A percentile compares a stretch with the other conserved stretches of the same genome.
These are phyloP conservation scores for Xylariaceae sp. DNA, from an alignment of 2,329 filamentous ascomycete genomes.

Conservation along the genomic window DNA sequence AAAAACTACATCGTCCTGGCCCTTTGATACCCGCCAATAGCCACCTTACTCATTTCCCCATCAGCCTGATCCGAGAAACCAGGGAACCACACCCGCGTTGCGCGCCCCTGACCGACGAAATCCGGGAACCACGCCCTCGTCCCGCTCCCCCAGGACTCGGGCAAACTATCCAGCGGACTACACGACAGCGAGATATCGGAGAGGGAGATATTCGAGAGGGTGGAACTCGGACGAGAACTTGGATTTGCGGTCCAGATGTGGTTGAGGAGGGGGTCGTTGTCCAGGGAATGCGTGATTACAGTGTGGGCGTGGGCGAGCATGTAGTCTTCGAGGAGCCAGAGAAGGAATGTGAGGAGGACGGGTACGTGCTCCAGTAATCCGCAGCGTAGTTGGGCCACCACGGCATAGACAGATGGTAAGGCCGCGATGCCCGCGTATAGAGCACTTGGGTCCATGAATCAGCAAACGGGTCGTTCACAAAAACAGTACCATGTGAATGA, in stretches of 20 bases:
- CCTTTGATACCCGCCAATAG: too few species aligned
- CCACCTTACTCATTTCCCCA: not conserved
- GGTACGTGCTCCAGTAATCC: too few species aligned
- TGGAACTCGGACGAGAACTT: conserved; percentile 2
- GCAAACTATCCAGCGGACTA: conserved; percentile 17
- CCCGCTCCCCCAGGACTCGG: conserved; percentile 22
- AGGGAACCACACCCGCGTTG: conserved; percentile 15
- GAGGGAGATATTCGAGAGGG: too few species aligned
- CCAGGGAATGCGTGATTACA: conserved; percentile 1
- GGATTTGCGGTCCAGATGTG: conserved; percentile 9
- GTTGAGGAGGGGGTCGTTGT: conserved; percentile 4
- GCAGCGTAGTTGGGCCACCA: too few species aligned
- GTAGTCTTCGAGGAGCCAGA: too few species aligned
- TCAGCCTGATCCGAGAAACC: conserved; percentile 5
- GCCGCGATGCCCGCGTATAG: too few species aligned
- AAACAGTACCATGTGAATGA: too few species aligned
- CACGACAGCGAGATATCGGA: conserved; percentile 24
- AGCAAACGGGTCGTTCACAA: too few species aligned
- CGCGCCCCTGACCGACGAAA: conserved; percentile 7
- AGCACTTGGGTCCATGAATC: too few species aligned
- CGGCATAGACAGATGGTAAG: too few species aligned
- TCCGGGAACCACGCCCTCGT: conserved; percentile 17
- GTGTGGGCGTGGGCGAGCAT: not conserved
- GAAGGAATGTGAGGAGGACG: too few species aligned
- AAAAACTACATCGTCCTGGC: too few species aligned